Evolutionary conservation across 371 early-diverging fungal species (phyloP).

Genomic region (Apophysomyces ossiformis): DNA sequence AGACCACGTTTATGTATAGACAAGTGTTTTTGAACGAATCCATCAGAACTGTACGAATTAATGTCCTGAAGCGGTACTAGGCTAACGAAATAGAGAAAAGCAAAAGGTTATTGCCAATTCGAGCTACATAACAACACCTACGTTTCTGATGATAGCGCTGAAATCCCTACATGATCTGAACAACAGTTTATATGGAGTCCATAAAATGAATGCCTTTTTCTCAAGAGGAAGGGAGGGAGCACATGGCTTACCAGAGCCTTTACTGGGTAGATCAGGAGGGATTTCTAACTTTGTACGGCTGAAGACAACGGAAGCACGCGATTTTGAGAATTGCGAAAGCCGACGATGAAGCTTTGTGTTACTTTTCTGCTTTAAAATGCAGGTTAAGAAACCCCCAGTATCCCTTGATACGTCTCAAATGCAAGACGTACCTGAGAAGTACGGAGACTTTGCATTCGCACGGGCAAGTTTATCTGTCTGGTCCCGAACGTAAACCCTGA

Average conservation of each 20-base stretch:
- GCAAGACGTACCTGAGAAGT: slow-evolving; percentile 8
- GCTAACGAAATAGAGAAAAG: slow-evolving; percentile 24
- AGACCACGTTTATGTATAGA: slow-evolving; percentile 85
- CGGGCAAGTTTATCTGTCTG: slow-evolving; percentile 10
- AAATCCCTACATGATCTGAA: slow-evolving; percentile 15
- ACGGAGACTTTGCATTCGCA: slow-evolving; percentile 12
- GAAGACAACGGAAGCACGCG: slow-evolving; percentile 6
- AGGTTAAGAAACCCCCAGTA: slow-evolving; percentile 3
- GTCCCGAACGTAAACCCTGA: background rate
- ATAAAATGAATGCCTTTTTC: too few species aligned
- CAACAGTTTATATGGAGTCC: too few species aligned
- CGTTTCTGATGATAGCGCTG: slow-evolving; percentile 13
- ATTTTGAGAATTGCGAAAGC: slow-evolving; percentile 7
- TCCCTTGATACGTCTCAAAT: slow-evolving; percentile 5
- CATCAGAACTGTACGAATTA: slow-evolving; percentile 83
- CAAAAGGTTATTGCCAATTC: background rate
- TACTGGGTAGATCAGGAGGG: slow-evolving; percentile 5
- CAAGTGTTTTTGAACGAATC: slow-evolving; percentile 93
- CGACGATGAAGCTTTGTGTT: slow-evolving; percentile 6
- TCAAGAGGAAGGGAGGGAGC: too few species aligned
- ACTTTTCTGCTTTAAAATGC: slow-evolving; percentile 6
- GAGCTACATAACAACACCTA: slow-evolving; percentile 1
- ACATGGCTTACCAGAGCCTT: background rate
- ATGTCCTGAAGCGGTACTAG: slow-evolving; percentile 72
- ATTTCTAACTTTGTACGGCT: slow-evolving; percentile 5